Conservation (phyloP, 1,284 basidiomycete genomes). For the Lentinula novae-zelandiae region DNA sequence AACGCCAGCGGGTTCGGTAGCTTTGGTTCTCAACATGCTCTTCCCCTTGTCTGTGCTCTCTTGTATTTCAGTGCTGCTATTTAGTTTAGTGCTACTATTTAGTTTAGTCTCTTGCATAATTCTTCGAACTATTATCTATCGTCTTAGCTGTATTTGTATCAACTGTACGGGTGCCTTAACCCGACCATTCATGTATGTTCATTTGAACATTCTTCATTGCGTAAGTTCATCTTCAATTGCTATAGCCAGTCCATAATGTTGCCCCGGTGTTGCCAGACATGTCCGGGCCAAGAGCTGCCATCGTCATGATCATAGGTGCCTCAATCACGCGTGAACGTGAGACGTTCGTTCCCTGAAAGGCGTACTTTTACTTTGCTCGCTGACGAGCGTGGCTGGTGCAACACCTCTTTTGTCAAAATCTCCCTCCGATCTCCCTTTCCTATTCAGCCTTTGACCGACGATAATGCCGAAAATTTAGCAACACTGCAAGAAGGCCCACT, state of each 20-base stretch:
- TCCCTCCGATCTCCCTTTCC: neutral
- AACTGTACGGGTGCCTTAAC: neutral
- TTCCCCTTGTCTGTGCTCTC: neutral
- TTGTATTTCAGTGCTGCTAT: neutral
- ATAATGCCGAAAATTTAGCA: neutral
- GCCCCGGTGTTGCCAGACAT: neutral
- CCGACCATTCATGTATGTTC: neutral
- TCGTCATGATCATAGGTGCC: neutral
- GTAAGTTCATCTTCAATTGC: too few relatives aligned
- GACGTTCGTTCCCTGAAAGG: neutral
- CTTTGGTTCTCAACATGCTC: neutral
- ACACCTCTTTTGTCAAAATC: neutral
- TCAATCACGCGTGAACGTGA: neutral
- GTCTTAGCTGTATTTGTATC: neutral
- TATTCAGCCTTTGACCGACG: neutral
- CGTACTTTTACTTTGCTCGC: neutral
- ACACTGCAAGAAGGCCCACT: neutral
- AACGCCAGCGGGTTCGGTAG: constrained; percentile 53
- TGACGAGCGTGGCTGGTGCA: neutral
- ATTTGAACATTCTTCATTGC: too few relatives aligned
- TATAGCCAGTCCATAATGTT: too few relatives aligned
- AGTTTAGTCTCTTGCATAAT: neutral
- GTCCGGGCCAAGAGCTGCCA: neutral
- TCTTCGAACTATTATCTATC: neutral
- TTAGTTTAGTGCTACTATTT: neutral